A percentile compares a stretch with the other conserved stretches of the same genome.
Evolutionary conservation across 192 early-diverging fungal species (phyloP).

Genomic region (Rhizophagus clarus): DNA sequence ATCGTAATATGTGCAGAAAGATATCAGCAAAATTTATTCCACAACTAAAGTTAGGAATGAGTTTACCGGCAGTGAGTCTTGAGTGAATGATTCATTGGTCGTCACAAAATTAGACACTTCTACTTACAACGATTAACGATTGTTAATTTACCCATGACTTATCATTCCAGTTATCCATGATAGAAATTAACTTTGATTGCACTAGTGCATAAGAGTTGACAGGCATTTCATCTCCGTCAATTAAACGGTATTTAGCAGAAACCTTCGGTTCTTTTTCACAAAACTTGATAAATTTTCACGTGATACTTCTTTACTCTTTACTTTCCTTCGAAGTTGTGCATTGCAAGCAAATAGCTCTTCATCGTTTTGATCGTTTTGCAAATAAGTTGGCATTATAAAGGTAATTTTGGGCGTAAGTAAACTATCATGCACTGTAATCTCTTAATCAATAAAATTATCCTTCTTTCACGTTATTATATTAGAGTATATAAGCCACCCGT

Average conservation of each 20-base stretch:
- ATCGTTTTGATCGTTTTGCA: too few relatives aligned
- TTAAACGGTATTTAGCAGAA: conserved; percentile 25
- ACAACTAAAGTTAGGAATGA: neutral
- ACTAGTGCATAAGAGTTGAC: neutral
- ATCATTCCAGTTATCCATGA: neutral
- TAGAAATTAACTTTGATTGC: neutral
- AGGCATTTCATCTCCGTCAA: conserved; percentile 17
- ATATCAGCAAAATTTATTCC: conserved; percentile 32
- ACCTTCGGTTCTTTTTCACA: conserved; percentile 17
- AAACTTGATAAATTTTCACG: conserved; percentile 6
- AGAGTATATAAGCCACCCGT: too few relatives aligned
- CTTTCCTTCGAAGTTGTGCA: too few relatives aligned
- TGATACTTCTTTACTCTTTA: conserved; percentile 1
- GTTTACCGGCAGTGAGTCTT: neutral
- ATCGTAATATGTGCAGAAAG: conserved; percentile 13
- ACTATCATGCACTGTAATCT: too few relatives aligned
- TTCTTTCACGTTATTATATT: too few relatives aligned
- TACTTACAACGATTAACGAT: neutral
- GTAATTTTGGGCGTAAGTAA: too few relatives aligned
- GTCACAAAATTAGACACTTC: neutral
- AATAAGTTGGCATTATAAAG: too few relatives aligned
- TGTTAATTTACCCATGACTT: neutral
- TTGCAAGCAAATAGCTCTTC: too few relatives aligned
- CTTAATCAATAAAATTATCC: too few relatives aligned
- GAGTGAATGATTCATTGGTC: neutral